phyloP scores from a whole-genome alignment of 2,329 filamentous ascomycete species.

The Diaporthe velutina region DNA sequence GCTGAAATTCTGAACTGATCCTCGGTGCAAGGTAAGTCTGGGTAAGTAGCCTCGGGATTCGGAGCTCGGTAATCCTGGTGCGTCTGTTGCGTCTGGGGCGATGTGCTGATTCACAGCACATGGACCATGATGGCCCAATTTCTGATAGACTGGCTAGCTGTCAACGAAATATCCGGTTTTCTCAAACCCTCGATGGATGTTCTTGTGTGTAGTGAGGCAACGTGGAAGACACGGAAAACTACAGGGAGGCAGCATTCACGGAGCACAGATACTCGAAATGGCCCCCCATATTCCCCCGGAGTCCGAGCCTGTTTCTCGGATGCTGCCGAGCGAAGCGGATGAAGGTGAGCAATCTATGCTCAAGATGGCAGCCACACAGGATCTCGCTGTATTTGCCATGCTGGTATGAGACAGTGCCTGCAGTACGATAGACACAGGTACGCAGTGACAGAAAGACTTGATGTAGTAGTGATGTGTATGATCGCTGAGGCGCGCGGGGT shows the following conservation, averaged over 20 bases:
- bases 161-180: background rate
- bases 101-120: background rate
- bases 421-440: background rate
- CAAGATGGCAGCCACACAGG: background rate
- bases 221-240: background rate
- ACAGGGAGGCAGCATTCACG: background rate
- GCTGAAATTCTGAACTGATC: background rate
- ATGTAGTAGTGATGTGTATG: background rate
- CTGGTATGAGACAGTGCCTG: background rate
- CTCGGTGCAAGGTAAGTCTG: background rate
- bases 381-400: too few species aligned
- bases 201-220: background rate
- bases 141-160: background rate
- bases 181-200: background rate
- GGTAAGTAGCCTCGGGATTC: background rate
- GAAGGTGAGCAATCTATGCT: background rate
- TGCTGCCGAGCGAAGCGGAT: background rate
- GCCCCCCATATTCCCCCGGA: background rate
- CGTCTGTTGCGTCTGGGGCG: background rate
- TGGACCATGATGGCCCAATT: background rate
- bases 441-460: background rate
- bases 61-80: background rate
- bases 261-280: background rate
- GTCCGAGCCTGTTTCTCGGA: conserved; percentile 1
- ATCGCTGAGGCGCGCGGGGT: background rate